Evolutionary conservation across 371 early-diverging fungal species (phyloP).

Genomic region (Mortierella sp.): DNA sequence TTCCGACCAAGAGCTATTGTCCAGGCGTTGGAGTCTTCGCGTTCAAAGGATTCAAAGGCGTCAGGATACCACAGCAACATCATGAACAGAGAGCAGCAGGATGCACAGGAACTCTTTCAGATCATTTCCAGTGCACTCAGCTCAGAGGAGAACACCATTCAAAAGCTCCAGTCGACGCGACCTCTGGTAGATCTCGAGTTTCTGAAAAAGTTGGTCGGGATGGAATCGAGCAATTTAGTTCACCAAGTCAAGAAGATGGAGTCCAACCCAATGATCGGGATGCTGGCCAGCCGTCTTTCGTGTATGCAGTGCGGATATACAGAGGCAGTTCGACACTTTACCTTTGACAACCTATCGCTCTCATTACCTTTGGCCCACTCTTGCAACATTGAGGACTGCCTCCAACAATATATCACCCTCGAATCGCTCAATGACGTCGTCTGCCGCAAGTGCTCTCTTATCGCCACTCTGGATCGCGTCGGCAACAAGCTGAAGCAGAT

Average conservation of each 20-base stretch:
- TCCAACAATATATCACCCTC: conserved; percentile 76
- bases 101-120: conserved; percentile 95
- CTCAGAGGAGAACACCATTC: conserved; percentile 69
- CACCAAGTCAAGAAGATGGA: conserved; percentile 27
- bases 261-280: conserved; percentile 80
- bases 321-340: conserved; percentile 85
- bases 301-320: conserved; percentile 87
- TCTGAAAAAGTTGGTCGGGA: conserved; percentile 25
- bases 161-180: conserved; percentile 30
- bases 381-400: conserved; percentile 68
- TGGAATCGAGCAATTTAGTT: conserved; percentile 14
- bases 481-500: conserved; percentile 56
- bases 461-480: conserved; percentile 69
- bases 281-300: conserved; percentile 82
- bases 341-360: conserved; percentile 87
- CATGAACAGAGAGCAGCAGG: conserved; percentile 86
- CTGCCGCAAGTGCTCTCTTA: conserved; percentile 81
- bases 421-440: conserved; percentile 81
- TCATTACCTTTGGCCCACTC: conserved; percentile 75
- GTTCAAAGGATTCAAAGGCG: conserved; percentile 62
- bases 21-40: conserved; percentile 68
- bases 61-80: conserved; percentile 61
- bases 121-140: conserved; percentile 85
- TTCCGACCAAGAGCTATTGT: conserved; percentile 71
- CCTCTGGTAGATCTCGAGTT: conserved; percentile 39